Base-by-base conservation (phyloP, 2,329 filamentous ascomycete species). In the Colletotrichum theobromicola region DNA sequence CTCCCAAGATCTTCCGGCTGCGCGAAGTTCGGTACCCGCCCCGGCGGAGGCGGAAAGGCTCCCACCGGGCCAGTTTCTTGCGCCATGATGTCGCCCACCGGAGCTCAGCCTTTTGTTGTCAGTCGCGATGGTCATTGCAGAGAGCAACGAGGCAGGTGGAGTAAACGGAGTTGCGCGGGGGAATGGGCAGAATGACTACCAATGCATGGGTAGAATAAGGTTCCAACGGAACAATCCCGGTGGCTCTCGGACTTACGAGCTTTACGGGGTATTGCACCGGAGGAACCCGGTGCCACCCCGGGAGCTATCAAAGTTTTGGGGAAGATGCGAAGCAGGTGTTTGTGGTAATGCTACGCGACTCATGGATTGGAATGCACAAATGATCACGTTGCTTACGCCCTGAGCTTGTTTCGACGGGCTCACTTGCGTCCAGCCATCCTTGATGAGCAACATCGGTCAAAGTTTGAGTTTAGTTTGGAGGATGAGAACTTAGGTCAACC, bases 11-110 rank as follows among this genome's bases (percentile, higher is more conserved):
- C 74, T 5, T 63, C 32, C 18, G 75, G 77, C 24, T 77, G 61
- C 1, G 76, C 57, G 26, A 79, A 75, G 69, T 77, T 64, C 8
- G 76, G 74, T 12, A 66, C 68, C 21, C 73, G 67, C 21, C 76
- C 78, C 12, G 74, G 76, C 18, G 76, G 77, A 8, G 78, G 76
- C 8, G 77, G 76, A 16, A 67, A 67, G 3, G 65, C 65, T 16
- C 65, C 65, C 34, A 67, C 64, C 8, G 53, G 53, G 34, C 65
- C 53, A 35, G 64, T 30, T 42, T 60, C 53, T 21, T 67, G 50
- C 13, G 65, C 65, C 65, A 67, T 67, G 8, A n/a, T 58, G 50
- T 30, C 53, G 24, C 24, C 18, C 28, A 2, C 37, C 30, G 6
- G 15, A 24, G 5, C 9, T 26, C 32, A 42, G 5, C 21, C 46